Percentiles rank a stretch among this genome's conserved stretches.
These are phyloP conservation scores for Incumbomyces delicatus DNA, from an alignment of 2,329 filamentous ascomycete genomes.

Conservation along the genomic window DNA sequence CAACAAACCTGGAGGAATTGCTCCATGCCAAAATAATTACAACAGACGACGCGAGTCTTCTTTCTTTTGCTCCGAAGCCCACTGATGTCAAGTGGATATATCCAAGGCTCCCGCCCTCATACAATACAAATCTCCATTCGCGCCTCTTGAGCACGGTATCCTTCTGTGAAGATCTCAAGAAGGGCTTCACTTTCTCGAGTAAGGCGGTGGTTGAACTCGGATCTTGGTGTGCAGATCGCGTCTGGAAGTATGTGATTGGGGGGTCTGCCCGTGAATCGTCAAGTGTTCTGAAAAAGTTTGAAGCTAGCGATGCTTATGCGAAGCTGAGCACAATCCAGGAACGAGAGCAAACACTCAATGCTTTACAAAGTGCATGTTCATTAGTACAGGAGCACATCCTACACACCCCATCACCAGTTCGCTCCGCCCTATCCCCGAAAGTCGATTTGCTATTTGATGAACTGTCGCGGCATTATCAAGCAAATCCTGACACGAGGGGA, in stretches of 20 bases:
- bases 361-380: slow-evolving; percentile 9
- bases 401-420: slow-evolving; percentile 19
- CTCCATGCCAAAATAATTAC: slow-evolving; percentile 80
- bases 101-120: slow-evolving; percentile 42
- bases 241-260: slow-evolving; percentile 63
- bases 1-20: slow-evolving; percentile 59
- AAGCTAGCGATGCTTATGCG: slow-evolving; percentile 10
- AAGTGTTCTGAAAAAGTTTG: slow-evolving; percentile 10
- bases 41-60: slow-evolving; percentile 49
- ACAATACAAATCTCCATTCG: slow-evolving; percentile 56
- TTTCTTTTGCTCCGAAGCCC: slow-evolving; percentile 51
- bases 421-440: slow-evolving; percentile 49
- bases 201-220: slow-evolving; percentile 60
- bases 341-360: slow-evolving; percentile 8
- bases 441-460: slow-evolving; percentile 53
- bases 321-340: slow-evolving; percentile 7
- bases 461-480: slow-evolving; percentile 54
- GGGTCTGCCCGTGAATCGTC: slow-evolving; percentile 11
- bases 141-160: slow-evolving; percentile 45
- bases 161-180: slow-evolving; percentile 43
- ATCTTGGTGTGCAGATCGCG: slow-evolving; percentile 71
- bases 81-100: slow-evolving; percentile 50
- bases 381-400: slow-evolving; percentile 15
- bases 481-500: slow-evolving; percentile 52
- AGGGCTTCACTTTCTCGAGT: slow-evolving; percentile 50